Evolutionary conservation across 73 alveolate species (phyloP).

Genomic region (Strombidium stylifer): DNA sequence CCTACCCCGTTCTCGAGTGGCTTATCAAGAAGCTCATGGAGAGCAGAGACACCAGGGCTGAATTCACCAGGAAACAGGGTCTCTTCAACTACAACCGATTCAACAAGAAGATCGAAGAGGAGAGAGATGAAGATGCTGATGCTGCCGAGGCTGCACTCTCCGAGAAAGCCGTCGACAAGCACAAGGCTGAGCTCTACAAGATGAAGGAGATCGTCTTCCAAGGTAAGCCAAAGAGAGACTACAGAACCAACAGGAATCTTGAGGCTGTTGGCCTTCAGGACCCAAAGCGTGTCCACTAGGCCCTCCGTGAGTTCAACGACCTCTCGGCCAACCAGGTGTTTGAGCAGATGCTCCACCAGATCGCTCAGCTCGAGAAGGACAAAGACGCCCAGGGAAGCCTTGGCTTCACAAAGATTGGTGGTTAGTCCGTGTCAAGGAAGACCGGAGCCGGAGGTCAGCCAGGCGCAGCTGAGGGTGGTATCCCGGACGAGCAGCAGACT

Average conservation of each 20-base stretch:
- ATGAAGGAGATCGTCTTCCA: conserved; percentile 45
- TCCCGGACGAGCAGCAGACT: conserved; percentile 5
- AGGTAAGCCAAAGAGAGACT: conserved; percentile 72
- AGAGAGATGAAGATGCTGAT: conserved; percentile 10
- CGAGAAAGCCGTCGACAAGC: background rate
- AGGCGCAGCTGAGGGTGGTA: too few species aligned
- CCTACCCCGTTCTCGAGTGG: conserved; percentile 93
- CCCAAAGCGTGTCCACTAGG: conserved; percentile 80
- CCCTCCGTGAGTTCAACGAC: conserved; percentile 88
- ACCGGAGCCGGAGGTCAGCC: too few species aligned
- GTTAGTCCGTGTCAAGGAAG: too few species aligned
- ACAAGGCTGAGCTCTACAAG: conserved; percentile 30
- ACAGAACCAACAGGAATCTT: conserved; percentile 45
- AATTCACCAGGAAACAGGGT: conserved; percentile 79
- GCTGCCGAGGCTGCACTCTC: conserved; percentile 38
- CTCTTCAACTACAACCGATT: conserved; percentile 50
- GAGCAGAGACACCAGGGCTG: conserved; percentile 88
- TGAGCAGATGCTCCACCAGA: conserved; percentile 32
- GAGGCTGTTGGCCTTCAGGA: conserved; percentile 61
- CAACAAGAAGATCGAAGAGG: too few species aligned
- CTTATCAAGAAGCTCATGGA: conserved; percentile 87
- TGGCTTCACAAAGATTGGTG: too few species aligned
- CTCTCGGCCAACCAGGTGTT: conserved; percentile 60
- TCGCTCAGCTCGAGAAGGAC: conserved; percentile 30
- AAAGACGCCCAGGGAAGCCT: conserved; percentile 24